Evolutionary conservation across 305 asterid species (phyloP), one percentile per base, ranked within the genome.

Genomic region (Petunia hybrid): DNA sequence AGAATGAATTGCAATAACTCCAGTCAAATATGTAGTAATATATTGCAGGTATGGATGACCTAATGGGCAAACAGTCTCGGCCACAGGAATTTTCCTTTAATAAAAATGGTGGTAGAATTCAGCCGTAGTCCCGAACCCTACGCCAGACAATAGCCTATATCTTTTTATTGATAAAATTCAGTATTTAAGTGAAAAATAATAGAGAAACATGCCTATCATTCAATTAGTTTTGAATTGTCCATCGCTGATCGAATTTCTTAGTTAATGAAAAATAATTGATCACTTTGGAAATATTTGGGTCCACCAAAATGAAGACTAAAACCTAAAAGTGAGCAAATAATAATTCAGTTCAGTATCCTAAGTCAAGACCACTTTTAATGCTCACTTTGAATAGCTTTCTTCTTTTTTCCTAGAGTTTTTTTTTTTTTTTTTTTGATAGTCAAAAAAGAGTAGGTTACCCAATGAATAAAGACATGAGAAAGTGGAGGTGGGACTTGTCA

Each of bases 401-500:
- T 74, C 38, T 74, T 51, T 73, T 22, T 35, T 73, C 36, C 3
- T 35, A 10, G 63, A 51, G 62, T n/a, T 65, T 45, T 42, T 36
- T 81, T 22, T 79, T n/a, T 65, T 45, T 42, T 36, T 81, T 85
- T 80, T 61, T 81, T 81, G 82, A 69, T 82, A 77, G 43, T 1
- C n/a, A 79, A 80, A 56, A 48, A 60, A 60, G 45, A 39, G 38
- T 40, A 62, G 70, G 61, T 77, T 14, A 48, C 76, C 53, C 51
- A 63, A 73, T 81, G 84, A 83, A 85, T 83, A 73, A 70, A 70
- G 82, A 78, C 77, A 53, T 79, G 83, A 53, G 83, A 76, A 79
- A 82, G 84, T 76, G 80, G 42, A n/a, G 56, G 86, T 73, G 82
- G 88, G 83, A 73, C 84, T 79, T 42, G 62, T 66, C 80, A 80